Percentiles rank a stretch among this genome's conserved stretches.
Conservation (phyloP, 2,329 filamentous ascomycete genomes). For the Diaporthe amygdali region DNA sequence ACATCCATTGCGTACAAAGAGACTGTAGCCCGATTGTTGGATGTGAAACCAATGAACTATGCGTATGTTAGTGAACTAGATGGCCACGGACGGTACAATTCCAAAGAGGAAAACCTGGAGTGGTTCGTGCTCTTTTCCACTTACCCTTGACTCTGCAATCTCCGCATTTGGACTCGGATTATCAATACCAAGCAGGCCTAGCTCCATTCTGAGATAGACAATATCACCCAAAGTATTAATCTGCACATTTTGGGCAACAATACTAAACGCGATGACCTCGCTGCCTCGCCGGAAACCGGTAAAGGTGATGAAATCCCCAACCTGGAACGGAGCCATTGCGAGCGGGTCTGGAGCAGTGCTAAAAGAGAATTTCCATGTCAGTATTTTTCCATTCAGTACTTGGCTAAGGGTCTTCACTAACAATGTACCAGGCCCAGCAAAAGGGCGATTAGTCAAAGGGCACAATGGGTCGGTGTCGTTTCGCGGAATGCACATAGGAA, state of each 20-base stretch:
- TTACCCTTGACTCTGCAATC: constrained; percentile 38
- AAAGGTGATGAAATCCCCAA: constrained; percentile 43
- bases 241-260: constrained; percentile 42
- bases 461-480: constrained; percentile 42
- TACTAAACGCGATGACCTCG: constrained; percentile 41
- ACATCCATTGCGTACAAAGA: constrained; percentile 42
- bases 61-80: background rate
- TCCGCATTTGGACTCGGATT: constrained; percentile 41
- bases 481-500: constrained; percentile 57
- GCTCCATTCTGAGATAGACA: constrained; percentile 42
- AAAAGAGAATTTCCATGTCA: background rate
- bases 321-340: constrained; percentile 41
- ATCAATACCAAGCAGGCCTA: constrained; percentile 40
- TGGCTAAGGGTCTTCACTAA: constrained; percentile 25
- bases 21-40: constrained; percentile 38
- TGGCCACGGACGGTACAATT: background rate
- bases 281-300: constrained; percentile 36
- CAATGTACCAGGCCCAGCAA: constrained; percentile 39
- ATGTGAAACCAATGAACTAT: constrained; percentile 40
- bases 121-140: too few relatives aligned
- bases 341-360: constrained; percentile 41
- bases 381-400: background rate
- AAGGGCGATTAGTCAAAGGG: constrained; percentile 39
- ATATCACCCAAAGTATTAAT: constrained; percentile 38
- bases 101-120: background rate